phyloP scores from a whole-genome alignment of 768 basidiomycete genomes.

The Dictyophora rubrovolvata region DNA sequence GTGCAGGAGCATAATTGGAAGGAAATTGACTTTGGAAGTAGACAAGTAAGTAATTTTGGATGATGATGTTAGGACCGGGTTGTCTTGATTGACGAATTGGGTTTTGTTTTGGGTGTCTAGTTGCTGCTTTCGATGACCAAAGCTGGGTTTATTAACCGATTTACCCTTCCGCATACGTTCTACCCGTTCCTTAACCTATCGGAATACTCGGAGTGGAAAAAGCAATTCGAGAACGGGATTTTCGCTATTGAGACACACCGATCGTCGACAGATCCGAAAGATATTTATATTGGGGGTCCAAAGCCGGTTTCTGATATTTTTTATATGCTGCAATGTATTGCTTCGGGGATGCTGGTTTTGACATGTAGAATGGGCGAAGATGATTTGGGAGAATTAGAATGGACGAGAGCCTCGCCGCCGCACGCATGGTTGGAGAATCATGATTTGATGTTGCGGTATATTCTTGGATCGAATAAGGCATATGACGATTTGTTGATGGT shows the following conservation, averaged over 20 bases:
- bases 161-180: neutral
- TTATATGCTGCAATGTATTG: slow-evolving; percentile 3
- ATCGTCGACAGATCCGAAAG: neutral
- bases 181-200: neutral
- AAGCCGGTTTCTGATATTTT: slow-evolving; percentile 1
- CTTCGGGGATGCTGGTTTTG: slow-evolving; percentile 1
- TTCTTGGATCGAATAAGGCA: neutral
- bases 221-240: slow-evolving; percentile 3
- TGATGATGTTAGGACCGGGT: neutral
- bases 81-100: neutral
- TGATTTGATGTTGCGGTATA: neutral
- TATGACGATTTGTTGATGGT: neutral
- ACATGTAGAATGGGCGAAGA: neutral
- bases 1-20: slow-evolving; percentile 6
- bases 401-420: neutral
- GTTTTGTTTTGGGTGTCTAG: neutral
- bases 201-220: slow-evolving; percentile 1
- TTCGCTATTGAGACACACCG: neutral
- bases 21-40: slow-evolving; percentile 3
- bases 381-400: slow-evolving; percentile 6
- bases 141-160: neutral
- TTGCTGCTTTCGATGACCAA: neutral
- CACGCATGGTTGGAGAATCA: neutral
- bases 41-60: neutral
- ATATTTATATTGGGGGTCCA: slow-evolving; percentile 2